These are phyloP conservation scores for Asterophora parasitica DNA, from an alignment of 768 basidiomycete species.

Conservation along the genomic window DNA sequence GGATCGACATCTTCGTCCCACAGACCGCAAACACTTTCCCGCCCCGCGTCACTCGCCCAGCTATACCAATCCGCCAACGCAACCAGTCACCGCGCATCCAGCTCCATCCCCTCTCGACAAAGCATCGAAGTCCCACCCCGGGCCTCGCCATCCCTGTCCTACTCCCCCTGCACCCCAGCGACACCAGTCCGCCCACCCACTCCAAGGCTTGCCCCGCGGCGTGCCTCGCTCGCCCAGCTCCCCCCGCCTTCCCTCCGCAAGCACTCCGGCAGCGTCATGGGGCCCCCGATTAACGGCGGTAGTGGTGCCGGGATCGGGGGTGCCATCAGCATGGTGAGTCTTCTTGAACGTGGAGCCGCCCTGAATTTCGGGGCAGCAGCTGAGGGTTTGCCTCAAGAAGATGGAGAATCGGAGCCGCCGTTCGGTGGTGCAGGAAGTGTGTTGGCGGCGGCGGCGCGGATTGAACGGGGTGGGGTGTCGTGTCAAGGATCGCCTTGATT, in stretches of 20 bases:
- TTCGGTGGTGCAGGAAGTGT: conserved; percentile 16
- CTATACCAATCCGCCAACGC: conserved; percentile 12
- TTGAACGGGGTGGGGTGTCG: conserved; percentile 18
- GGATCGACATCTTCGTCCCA: conserved; percentile 6
- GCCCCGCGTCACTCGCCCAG: conserved; percentile 14
- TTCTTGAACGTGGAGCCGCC: conserved; percentile 18
- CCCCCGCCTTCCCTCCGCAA: conserved; percentile 24
- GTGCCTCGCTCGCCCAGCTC: conserved; percentile 23
- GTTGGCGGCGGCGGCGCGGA: conserved; percentile 26
- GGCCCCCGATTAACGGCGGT: conserved; percentile 12
- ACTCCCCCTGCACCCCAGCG: conserved; percentile 1
- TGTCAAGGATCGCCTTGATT: conserved; percentile 9
- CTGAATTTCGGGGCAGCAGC: conserved; percentile 19
- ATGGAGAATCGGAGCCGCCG: conserved; percentile 8
- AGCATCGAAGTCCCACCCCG: conserved; percentile 1
- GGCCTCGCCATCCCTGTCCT: conserved; percentile 5
- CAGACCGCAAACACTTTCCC: conserved; percentile 1
- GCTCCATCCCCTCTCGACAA: conserved; percentile 17
- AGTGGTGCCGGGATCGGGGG: conserved; percentile 15
- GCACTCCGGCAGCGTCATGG: conserved; percentile 29
- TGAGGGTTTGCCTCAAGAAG: neutral
- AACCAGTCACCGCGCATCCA: conserved; percentile 4
- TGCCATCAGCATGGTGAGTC: conserved; percentile 18
- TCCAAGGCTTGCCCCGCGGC: conserved; percentile 4
- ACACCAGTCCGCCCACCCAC: conserved; percentile 9